Base-by-base conservation (phyloP, 176 grass and related monocot species). In the Lolium rigidum region DNA sequence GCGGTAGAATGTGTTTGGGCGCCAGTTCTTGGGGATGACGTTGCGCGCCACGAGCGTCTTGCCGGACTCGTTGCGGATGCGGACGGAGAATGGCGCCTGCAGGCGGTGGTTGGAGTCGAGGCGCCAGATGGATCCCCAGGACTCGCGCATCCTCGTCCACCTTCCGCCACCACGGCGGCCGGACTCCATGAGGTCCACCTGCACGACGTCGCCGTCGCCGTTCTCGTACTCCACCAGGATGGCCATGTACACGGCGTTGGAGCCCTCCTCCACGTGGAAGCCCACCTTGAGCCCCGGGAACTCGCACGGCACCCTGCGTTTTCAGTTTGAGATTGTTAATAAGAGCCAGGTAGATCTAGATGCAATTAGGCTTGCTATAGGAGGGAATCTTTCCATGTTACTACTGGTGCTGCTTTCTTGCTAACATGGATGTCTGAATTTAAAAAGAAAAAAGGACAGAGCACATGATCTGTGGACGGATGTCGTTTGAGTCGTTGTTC, bases 161-260 rank as follows among this genome's bases (percentile, higher is more conserved):
- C 14, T 4, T 1, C 69, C 56, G 28, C 6, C 46, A 10, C 31
- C 22, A 6, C 22, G 13, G 2, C 64, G 4, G 2, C 15, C 44
- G 12, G 87, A 26, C 86, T 92, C 83, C 92, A 65, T 87, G 0
- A 97, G 79, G 8, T 97, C 92, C 14, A 97, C 92, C 52, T 91
- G 79, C 43, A 64, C 89, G 4, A 91, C 88, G 81, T 97, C 95
- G 28, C 95, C 95, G 82, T 97, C 92, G 54, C 88, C 92, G 49
- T 92, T 86, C 80, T 97, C 95, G 84, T 94, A 84, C 88, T 94
- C 95, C 5, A 97, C 83, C 10, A 97, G 65, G 22, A 97, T 48
- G 0, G 95, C 90, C 13, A 94, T 56, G 88, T 94, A 94, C 52
- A 92, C 85, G 7, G 89, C 68, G 81, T 17, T 97, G 4, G 92